These are phyloP conservation scores for Ogataea trehaloabstinens DNA, from an alignment of 805 yeast genomes.

Conservation along the genomic window DNA sequence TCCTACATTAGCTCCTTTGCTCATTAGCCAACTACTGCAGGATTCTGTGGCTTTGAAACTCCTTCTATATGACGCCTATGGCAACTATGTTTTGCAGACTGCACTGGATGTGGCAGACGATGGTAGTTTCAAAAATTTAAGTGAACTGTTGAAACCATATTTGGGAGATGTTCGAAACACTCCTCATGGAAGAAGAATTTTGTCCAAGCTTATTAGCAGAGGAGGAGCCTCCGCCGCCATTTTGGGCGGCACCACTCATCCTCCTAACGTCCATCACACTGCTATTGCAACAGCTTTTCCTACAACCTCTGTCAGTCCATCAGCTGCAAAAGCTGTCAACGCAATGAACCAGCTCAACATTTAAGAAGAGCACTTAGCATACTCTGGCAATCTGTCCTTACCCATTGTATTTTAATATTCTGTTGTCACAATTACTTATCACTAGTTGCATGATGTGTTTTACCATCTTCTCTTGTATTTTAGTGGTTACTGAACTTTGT, in stretches of 20 bases:
- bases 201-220: constrained; percentile 51
- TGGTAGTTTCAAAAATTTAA: constrained; percentile 51
- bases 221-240: constrained; percentile 26
- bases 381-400: not conserved
- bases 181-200: constrained; percentile 93
- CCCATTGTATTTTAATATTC: constrained; percentile 14
- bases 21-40: constrained; percentile 42
- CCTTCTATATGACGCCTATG: constrained; percentile 55
- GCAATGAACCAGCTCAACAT: constrained; percentile 11
- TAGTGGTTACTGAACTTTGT: constrained; percentile 8
- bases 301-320: not conserved
- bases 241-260: constrained; percentile 2
- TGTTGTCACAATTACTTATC: constrained; percentile 9
- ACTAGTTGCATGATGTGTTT: constrained; percentile 15
- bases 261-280: not conserved
- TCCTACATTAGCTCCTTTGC: constrained; percentile 42
- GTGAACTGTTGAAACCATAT: constrained; percentile 65
- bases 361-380: not conserved
- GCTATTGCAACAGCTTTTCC: not conserved
- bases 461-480: constrained; percentile 16
- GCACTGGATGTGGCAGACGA: constrained; percentile 54
- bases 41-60: constrained; percentile 34
- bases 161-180: constrained; percentile 79
- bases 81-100: constrained; percentile 59
- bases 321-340: constrained; percentile 8